phyloP scores from a whole-genome alignment of 305 asterid species.

The Solanum aculeatissimum region DNA sequence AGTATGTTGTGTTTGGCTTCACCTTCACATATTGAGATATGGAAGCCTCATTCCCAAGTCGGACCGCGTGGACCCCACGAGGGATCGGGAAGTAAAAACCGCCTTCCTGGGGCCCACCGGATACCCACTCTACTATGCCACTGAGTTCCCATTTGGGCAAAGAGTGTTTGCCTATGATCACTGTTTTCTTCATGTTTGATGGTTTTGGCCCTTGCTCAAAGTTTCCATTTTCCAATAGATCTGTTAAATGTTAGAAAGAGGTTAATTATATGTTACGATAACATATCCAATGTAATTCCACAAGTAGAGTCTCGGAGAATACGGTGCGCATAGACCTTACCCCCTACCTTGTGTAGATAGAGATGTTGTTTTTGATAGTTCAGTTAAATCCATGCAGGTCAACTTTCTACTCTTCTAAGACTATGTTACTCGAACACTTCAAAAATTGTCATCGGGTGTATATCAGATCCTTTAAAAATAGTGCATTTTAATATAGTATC shows the following conservation, averaged over 20 bases:
- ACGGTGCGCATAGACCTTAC: neutral
- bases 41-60: conserved; percentile 71
- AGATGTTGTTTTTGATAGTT: neutral
- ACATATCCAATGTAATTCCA: rapidly evolving
- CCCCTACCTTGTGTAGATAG: neutral
- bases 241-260: conserved; percentile 11
- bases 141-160: conserved; percentile 63
- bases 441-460: rapidly evolving
- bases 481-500: neutral
- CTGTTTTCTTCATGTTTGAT: conserved; percentile 41
- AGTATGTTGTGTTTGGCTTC: conserved; percentile 24
- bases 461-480: neutral
- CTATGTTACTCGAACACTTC: neutral
- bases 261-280: neutral
- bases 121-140: conserved; percentile 56
- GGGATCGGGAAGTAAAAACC: conserved; percentile 59
- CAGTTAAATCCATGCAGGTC: neutral
- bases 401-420: neutral
- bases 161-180: conserved; percentile 45
- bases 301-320: neutral
- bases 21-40: conserved; percentile 39
- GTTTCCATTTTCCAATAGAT: conserved; percentile 52
- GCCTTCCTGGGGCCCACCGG: conserved; percentile 70
- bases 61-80: conserved; percentile 51
- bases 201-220: conserved; percentile 59